Base-by-base conservation (phyloP, 352 stramenopile species). In the Phytophthora tentaculata region DNA sequence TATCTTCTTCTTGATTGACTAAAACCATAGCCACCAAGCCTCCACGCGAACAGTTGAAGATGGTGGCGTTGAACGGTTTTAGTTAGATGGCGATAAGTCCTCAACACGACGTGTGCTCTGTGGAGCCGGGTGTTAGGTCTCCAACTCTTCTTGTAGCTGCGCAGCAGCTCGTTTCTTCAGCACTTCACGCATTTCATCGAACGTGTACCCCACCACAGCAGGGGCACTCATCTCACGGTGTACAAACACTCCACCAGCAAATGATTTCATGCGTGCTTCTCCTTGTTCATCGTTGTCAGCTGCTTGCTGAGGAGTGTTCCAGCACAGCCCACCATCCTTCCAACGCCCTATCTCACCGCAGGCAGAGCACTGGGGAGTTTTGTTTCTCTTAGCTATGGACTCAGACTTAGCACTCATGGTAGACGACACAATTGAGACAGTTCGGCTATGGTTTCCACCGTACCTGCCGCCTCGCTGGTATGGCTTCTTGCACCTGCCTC, bases 331-430 rank as follows among this genome's bases (percentile, higher is more conserved):
- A 28, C 56, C 45, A 6, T 20, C 29, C 3, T 41, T 35, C 56
- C 56, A 56, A 19, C 56, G 29, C 19, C 44, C 44, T 8, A n/a
- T 35, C 14, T 56, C 8, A 1, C 56, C 45, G 16, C 56, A 55
- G 14, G 9, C 22, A 6, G 37, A 41, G 44, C 56, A 63, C 8
- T n/a, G 1, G 7, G 56, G 39, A 23, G 54, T 63, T 35, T 39
- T 0, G n/a, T 62, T 62, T n/a, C 52, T 62, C 43, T 45, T 52
- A 0, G 55, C 28, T 19, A 62, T 45, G 16, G 13, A 9, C n/a
- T 41, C 4, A 16, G 37, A 7, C 23, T 24, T 12, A 9, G 45
- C 7, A 32, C 24, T 61, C 3, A 8, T 8, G 26, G 41, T 45
- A 19, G 24, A 29, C 0, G 41, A 32, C 2, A 9, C 35, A 43